Percentiles rank a stretch among this genome's conserved stretches.
These are phyloP conservation scores for Fusarium nematophilum DNA, from an alignment of 2,329 filamentous ascomycete species.

Conservation along the genomic window DNA sequence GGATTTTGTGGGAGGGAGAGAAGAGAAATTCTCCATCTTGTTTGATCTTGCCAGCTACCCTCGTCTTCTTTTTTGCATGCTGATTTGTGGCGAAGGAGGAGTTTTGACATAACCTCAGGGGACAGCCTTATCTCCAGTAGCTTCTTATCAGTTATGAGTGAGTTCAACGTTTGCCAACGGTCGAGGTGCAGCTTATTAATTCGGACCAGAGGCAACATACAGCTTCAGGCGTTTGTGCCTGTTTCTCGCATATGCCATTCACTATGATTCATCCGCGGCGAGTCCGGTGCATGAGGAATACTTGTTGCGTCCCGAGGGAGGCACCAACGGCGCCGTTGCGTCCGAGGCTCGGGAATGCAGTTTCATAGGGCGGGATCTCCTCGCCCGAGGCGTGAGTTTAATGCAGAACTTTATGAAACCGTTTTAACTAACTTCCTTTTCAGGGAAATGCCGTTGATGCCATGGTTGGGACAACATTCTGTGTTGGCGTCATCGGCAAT, in stretches of 20 bases:
- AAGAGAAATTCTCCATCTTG: too few relatives aligned
- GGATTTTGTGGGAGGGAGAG: too few relatives aligned
- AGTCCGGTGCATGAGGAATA: conserved; percentile 24
- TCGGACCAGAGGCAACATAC: neutral
- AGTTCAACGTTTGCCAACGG: conserved; percentile 5
- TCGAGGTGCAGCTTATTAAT: conserved; percentile 2
- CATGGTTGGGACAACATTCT: conserved; percentile 78
- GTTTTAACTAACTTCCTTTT: neutral
- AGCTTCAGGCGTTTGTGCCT: conserved; percentile 15
- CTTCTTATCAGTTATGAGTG: conserved; percentile 3
- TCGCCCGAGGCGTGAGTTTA: conserved; percentile 61
- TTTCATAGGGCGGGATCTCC: conserved; percentile 72
- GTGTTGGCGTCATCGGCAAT: conserved; percentile 80
- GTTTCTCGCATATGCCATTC: conserved; percentile 22
- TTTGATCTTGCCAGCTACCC: too few relatives aligned
- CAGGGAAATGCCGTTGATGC: conserved; percentile 83
- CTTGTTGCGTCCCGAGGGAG: conserved; percentile 17
- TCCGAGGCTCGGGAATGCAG: conserved; percentile 78
- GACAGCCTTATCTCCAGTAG: too few relatives aligned
- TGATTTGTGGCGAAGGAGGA: too few relatives aligned
- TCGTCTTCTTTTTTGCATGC: too few relatives aligned
- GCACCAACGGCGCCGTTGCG: conserved; percentile 71
- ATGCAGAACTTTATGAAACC: neutral
- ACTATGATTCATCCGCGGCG: conserved; percentile 20
- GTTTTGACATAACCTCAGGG: too few relatives aligned